phyloP scores from a whole-genome alignment of 2,329 filamentous ascomycete species.

The Aspergillus sp. region DNA sequence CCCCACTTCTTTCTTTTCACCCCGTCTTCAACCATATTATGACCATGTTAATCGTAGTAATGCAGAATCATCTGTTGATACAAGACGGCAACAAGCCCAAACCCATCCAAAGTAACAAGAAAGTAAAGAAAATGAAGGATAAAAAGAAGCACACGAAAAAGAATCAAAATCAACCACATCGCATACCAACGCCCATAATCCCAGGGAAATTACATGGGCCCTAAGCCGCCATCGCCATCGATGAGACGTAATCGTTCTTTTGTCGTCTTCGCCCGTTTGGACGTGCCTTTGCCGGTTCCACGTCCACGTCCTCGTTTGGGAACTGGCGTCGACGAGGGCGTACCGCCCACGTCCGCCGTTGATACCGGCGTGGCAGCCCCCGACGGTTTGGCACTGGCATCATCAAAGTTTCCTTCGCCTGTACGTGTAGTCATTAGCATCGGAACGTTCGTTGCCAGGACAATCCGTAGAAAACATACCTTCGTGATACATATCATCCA shows the following conservation, averaged over 20 bases:
- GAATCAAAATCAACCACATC: neutral
- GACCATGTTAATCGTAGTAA: neutral
- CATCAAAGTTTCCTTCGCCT: constrained; percentile 97
- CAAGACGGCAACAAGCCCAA: neutral
- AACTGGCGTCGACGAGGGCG: constrained; percentile 31
- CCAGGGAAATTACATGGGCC: constrained; percentile 10
- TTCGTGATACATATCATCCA: constrained; percentile 99
- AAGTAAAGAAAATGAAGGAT: neutral
- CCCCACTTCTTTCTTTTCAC: neutral
- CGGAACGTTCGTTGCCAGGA: neutral
- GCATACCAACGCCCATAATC: neutral
- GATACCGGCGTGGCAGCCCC: constrained; percentile 80
- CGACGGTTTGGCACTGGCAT: constrained; percentile 74
- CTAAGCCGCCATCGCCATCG: constrained; percentile 42
- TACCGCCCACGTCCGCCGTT: constrained; percentile 42
- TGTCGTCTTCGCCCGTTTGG: constrained; percentile 60
- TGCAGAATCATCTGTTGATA: neutral
- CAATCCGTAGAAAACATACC: constrained; percentile 60
- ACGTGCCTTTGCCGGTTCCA: constrained; percentile 53
- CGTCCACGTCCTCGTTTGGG: constrained; percentile 59
- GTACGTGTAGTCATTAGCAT: constrained; percentile 7
- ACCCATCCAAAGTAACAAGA: neutral
- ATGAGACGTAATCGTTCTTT: constrained; percentile 50
- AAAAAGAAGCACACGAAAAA: constrained; percentile 4
- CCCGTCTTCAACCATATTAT: neutral